Conservation (phyloP, 352 stramenopile genomes). For the Globisporangium lucens region DNA sequence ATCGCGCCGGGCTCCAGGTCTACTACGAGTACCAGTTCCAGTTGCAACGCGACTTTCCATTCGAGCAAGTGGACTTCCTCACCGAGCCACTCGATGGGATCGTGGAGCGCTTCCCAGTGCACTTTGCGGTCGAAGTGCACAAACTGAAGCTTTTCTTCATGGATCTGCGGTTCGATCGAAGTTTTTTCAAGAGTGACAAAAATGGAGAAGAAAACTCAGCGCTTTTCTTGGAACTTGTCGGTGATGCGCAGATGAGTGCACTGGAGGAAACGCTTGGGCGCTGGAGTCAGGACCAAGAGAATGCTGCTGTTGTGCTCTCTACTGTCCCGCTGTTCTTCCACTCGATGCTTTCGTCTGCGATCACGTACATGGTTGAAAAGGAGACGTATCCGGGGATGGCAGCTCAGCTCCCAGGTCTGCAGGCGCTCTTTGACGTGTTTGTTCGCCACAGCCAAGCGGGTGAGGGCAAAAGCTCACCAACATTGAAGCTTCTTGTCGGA, state of each 20-base stretch:
- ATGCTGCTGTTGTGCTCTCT: slow-evolving; percentile 38
- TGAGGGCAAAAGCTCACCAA: not conserved
- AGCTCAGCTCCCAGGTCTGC: slow-evolving; percentile 27
- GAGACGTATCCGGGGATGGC: slow-evolving; percentile 61
- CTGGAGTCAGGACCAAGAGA: slow-evolving; percentile 22
- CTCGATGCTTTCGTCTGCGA: slow-evolving; percentile 38
- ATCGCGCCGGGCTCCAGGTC: slow-evolving; percentile 49
- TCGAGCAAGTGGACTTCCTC: slow-evolving; percentile 39
- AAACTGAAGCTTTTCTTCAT: slow-evolving; percentile 60
- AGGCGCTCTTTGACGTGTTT: slow-evolving; percentile 40
- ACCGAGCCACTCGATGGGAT: slow-evolving; percentile 31
- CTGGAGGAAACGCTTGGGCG: slow-evolving; percentile 16
- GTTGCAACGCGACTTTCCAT: slow-evolving; percentile 42
- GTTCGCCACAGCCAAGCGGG: slow-evolving; percentile 20
- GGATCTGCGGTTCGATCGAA: slow-evolving; percentile 64
- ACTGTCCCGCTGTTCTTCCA: slow-evolving; percentile 72
- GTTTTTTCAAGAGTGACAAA: slow-evolving; percentile 24
- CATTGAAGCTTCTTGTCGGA: slow-evolving; percentile 43
- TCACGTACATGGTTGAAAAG: slow-evolving; percentile 52
- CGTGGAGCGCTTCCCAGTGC: slow-evolving; percentile 31
- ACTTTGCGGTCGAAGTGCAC: slow-evolving; percentile 39
- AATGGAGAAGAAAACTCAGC: not conserved
- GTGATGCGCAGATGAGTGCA: slow-evolving; percentile 25
- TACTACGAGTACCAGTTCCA: slow-evolving; percentile 79
- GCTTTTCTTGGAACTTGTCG: slow-evolving; percentile 25